A percentile compares a stretch with the other conserved stretches of the same genome.
These are phyloP conservation scores for Erythrophleum ivorense DNA, from an alignment of 331 rosid species.

Conservation along the genomic window DNA sequence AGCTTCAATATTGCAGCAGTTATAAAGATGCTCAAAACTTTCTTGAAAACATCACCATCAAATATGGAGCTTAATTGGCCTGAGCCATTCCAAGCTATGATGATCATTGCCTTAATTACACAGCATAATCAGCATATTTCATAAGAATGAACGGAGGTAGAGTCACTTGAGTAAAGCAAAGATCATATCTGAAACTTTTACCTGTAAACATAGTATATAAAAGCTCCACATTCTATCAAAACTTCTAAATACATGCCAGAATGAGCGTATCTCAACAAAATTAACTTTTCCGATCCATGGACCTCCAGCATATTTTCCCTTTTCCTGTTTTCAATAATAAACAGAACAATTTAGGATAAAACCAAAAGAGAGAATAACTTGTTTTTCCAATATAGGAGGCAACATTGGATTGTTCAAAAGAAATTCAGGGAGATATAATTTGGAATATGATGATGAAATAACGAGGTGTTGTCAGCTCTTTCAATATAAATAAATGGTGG, in stretches of 20 bases:
- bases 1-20: conserved; percentile 97
- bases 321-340: conserved; percentile 58
- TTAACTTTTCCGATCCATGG: conserved; percentile 85
- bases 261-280: conserved; percentile 94
- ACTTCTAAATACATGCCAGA: conserved; percentile 92
- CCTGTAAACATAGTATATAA: conserved; percentile 87
- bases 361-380: background rate
- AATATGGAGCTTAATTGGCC: conserved; percentile 70
- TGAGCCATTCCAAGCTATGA: conserved; percentile 85
- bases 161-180: conserved; percentile 24
- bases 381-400: conserved; percentile 11
- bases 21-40: conserved; percentile 88
- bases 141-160: conserved; percentile 31
- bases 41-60: conserved; percentile 78
- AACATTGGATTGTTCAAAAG: conserved; percentile 34
- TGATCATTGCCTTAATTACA: conserved; percentile 81
- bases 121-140: conserved; percentile 43
- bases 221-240: conserved; percentile 99
- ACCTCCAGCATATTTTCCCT: conserved; percentile 33
- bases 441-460: background rate
- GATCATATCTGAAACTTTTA: conserved; percentile 42
- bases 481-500: background rate
- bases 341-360: conserved; percentile 22
- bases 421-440: conserved; percentile 19
- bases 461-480: conserved; percentile 20